Percentiles rank a stretch among this genome's conserved stretches.
Conservation (phyloP, 139 green algal species). For the Eudorina sp. region DNA sequence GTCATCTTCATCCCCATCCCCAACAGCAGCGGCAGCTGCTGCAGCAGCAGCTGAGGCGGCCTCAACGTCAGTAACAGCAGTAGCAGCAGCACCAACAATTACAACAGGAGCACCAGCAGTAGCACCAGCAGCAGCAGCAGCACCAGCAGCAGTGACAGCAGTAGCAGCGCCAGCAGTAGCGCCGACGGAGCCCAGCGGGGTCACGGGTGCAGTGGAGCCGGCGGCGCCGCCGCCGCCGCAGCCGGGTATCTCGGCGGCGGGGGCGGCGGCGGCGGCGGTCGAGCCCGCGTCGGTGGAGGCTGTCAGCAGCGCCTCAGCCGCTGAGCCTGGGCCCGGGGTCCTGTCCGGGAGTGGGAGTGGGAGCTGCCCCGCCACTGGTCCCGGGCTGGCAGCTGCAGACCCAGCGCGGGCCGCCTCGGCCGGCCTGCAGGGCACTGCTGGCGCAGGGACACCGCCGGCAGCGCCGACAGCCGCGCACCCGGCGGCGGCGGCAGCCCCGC, state of each 20-base stretch:
- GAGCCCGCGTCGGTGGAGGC: not conserved
- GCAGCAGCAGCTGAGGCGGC: not conserved
- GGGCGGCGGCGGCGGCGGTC: not conserved
- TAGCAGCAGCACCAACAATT: not conserved
- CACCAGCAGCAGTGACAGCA: not conserved
- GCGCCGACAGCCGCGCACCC: not conserved
- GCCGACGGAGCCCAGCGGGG: not conserved
- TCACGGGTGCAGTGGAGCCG: not conserved
- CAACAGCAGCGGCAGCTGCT: not conserved
- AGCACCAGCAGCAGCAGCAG: not conserved
- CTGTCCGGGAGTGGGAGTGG: not conserved
- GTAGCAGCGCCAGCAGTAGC: not conserved
- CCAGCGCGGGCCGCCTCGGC: not conserved
- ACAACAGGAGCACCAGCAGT: not conserved
- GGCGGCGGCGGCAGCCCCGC: not conserved
- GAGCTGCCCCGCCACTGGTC: no score
- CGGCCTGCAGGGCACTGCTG: not conserved
- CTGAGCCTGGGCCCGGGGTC: not conserved
- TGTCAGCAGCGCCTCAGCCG: not conserved
- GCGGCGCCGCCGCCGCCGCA: not conserved
- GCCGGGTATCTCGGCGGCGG: no score
- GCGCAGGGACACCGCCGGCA: not conserved
- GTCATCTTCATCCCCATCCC: no score
- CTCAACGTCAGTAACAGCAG: no score
- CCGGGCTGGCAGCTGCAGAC: not conserved